Evolutionary conservation across 495 filamentous ascomycete genomes (phyloP).

Genomic region (Penicillium verhagenii): DNA sequence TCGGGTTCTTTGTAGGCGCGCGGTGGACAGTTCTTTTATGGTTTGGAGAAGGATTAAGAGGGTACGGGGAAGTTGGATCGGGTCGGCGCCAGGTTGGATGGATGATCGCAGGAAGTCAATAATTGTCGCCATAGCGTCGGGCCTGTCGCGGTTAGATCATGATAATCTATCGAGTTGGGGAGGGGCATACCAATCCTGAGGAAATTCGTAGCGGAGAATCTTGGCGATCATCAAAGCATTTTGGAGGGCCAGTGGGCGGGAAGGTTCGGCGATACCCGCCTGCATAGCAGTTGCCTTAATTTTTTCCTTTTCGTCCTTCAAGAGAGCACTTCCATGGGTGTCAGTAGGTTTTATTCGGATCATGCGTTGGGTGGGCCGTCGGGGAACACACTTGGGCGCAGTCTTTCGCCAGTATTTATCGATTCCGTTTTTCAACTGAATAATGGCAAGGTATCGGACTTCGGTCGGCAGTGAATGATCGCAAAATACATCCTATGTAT

Average conservation of each 20-base stretch:
- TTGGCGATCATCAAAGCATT: conserved; percentile 87
- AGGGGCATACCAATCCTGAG: conserved; percentile 65
- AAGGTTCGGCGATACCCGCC: conserved; percentile 70
- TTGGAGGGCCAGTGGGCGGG: conserved; percentile 71
- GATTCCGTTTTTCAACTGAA: conserved; percentile 92
- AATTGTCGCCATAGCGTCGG: conserved; percentile 53
- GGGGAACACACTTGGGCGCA: conserved; percentile 52
- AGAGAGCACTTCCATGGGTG: conserved; percentile 56
- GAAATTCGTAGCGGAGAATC: conserved; percentile 84
- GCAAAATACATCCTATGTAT: conserved; percentile 66
- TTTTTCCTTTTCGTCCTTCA: conserved; percentile 66
- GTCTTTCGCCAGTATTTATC: conserved; percentile 89
- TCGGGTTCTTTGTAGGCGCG: conserved; percentile 66
- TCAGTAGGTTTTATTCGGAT: conserved; percentile 18
- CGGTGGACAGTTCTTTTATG: conserved; percentile 85
- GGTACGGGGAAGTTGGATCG: conserved; percentile 62
- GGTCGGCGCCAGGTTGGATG: conserved; percentile 41
- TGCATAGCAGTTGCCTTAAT: conserved; percentile 73
- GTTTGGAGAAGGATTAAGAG: conserved; percentile 78
- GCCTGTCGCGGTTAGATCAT: conserved; percentile 22
- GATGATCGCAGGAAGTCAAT: conserved; percentile 59
- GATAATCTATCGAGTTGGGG: not conserved
- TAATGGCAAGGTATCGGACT: conserved; percentile 83
- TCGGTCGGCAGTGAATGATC: conserved; percentile 71
- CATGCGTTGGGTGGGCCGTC: not conserved